Evolutionary conservation across 2,329 filamentous ascomycete species (phyloP).

Genomic region (Trichoderma sp.): DNA sequence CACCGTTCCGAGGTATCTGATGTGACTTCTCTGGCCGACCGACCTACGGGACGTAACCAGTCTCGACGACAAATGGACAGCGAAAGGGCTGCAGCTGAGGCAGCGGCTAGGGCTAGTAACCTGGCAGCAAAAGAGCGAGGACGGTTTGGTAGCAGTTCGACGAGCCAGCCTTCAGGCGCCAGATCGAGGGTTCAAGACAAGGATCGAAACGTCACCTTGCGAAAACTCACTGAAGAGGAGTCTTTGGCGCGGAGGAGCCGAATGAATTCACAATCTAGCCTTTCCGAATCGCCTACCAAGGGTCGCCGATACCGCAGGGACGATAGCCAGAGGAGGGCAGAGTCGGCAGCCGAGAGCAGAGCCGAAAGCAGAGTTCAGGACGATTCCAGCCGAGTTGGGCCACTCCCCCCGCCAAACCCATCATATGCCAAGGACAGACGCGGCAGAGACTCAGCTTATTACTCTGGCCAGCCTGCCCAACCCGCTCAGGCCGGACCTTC

Average conservation of each 20-base stretch:
- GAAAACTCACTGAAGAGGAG: slow-evolving; percentile 61
- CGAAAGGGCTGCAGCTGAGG: slow-evolving; percentile 47
- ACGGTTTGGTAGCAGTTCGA: slow-evolving; percentile 41
- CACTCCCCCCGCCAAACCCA: slow-evolving; percentile 55
- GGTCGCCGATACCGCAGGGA: slow-evolving; percentile 53
- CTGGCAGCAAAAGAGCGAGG: slow-evolving; percentile 49
- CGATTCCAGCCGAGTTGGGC: slow-evolving; percentile 34
- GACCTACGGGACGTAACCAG: slow-evolving; percentile 43
- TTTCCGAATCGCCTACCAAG: slow-evolving; percentile 54
- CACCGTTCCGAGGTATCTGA: slow-evolving; percentile 35
- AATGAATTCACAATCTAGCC: slow-evolving; percentile 53
- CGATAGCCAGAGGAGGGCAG: slow-evolving; percentile 46
- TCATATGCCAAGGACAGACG: slow-evolving; percentile 52
- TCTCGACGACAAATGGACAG: slow-evolving; percentile 47
- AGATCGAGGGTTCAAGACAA: slow-evolving; percentile 60
- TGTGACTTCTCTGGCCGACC: slow-evolving; percentile 33
- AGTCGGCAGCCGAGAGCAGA: slow-evolving; percentile 46
- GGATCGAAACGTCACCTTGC: slow-evolving; percentile 60
- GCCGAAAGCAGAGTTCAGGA: slow-evolving; percentile 46
- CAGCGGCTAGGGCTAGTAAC: slow-evolving; percentile 46
- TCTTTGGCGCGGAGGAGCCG: slow-evolving; percentile 46
- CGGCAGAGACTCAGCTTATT: slow-evolving; percentile 61
- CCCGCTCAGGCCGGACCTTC: slow-evolving; percentile 44
- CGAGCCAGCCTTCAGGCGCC: slow-evolving; percentile 51
- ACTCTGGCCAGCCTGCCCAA: slow-evolving; percentile 46